Evolutionary conservation across 2,329 filamentous ascomycete species (phyloP), one percentile per base, ranked within the genome.

Genomic region (Pseudogymnoascus sp.): DNA sequence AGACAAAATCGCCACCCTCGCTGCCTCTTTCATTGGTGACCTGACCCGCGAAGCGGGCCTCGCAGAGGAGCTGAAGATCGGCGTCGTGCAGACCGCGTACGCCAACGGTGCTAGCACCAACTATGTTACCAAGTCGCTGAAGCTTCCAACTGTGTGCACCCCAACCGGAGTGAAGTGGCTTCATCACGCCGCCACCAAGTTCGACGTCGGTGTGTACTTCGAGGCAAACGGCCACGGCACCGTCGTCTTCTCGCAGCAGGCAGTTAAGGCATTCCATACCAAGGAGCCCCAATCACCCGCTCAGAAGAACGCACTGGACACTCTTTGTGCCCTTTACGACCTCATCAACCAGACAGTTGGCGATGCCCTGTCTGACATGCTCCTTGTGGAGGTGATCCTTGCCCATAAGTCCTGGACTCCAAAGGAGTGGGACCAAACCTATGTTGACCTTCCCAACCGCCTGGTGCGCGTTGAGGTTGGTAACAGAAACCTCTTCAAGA

Each of bases 191-290:
- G 94, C 94, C 39, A 87, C 90, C 71, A 90, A 92, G 67, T 96
- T 95, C 70, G 94, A 99, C 71, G 87, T 97, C 62, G 94, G 94
- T 63, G 91, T 97, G 60, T 99, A 99, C 79, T 99, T 99, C 71
- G 94, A 99, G 79, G 94, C 94, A 67, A 99, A 99, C 73, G 94
- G 94, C 31, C 94, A 99, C 76, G 94, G 94, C 67, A 99, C 94
- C 8, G 89, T 97, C 36, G 87, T 97, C 61, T 99, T 99, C 81
- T 96, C 91, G 0, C 84, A 89, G 63, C 86, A 90, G 64, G 93
- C 93, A 3, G 79, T 93, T 55, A 87, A 88, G 68, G 82, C 84
- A 58, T 95, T 99, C 77, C 83, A 82, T 68, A 88, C 85, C 69
- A 88, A 89, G 64, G 84, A 91, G 72, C 92, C 94, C 5, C 88